phyloP scores from a whole-genome alignment of 495 filamentous ascomycete genomes.

The Alectoria sarmentosa region DNA sequence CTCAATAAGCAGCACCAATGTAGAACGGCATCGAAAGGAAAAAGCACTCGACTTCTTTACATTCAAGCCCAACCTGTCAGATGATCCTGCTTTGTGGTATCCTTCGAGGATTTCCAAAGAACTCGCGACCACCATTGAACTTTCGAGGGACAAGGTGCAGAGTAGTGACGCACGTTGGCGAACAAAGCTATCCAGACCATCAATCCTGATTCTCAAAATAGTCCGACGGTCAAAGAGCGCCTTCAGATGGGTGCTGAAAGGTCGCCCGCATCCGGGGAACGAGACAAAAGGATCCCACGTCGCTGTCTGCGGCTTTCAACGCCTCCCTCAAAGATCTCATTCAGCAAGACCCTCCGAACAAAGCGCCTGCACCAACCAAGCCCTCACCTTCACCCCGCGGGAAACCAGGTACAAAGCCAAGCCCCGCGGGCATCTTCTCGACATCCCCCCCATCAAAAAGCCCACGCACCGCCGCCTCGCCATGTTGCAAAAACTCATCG shows the following conservation, averaged over 20 bases:
- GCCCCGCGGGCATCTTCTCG: neutral
- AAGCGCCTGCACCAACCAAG: neutral
- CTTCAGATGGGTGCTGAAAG: neutral
- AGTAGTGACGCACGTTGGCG: neutral
- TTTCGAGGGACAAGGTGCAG: neutral
- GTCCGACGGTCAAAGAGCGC: neutral
- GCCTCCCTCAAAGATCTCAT: neutral
- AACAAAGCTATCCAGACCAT: neutral
- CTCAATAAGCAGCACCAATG: neutral
- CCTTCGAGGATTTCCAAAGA: neutral
- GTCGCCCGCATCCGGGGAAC: neutral
- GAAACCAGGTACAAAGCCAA: neutral
- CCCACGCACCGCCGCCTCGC: too few relatives aligned
- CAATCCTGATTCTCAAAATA: neutral
- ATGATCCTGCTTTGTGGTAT: neutral
- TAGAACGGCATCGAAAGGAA: neutral
- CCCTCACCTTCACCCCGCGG: neutral
- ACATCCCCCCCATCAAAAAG: neutral
- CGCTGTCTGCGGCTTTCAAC: neutral
- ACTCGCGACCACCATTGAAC: neutral
- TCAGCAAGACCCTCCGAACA: too few relatives aligned
- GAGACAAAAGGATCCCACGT: neutral
- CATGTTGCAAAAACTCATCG: neutral
- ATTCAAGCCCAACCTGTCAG: neutral
- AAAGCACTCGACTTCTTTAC: neutral